phyloP scores from a whole-genome alignment of 106 monocot species.

The Dendrobium nobile region DNA sequence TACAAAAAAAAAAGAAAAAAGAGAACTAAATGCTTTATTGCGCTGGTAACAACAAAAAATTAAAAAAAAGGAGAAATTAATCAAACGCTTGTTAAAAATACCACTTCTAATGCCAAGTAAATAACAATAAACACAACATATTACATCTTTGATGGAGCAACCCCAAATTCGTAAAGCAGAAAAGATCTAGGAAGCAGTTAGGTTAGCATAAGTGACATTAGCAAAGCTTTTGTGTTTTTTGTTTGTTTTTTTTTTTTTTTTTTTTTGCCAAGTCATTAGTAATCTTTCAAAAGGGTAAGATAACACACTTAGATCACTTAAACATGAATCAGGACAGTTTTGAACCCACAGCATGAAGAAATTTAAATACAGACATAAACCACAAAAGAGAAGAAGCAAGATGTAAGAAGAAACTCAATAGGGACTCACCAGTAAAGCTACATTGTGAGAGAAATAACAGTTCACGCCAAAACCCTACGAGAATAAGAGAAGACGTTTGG shows the following conservation, averaged over 20 bases:
- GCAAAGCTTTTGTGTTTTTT: too few species aligned
- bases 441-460: background rate
- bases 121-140: too few species aligned
- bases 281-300: background rate
- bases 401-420: too few species aligned
- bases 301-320: background rate
- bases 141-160: background rate
- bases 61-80: background rate
- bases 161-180: background rate
- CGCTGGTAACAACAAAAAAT: background rate
- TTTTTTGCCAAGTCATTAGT: background rate
- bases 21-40: background rate
- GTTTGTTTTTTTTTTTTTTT: background rate
- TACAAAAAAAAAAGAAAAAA: background rate
- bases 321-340: background rate
- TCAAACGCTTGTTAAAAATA: background rate
- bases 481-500: background rate
- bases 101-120: background rate
- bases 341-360: background rate
- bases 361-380: background rate
- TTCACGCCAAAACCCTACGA: slow-evolving; percentile 6
- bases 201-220: background rate
- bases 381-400: too few species aligned
- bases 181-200: background rate
- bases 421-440: background rate